Base-by-base conservation (phyloP, 805 yeast species). In the Lipomyces starkeyi region DNA sequence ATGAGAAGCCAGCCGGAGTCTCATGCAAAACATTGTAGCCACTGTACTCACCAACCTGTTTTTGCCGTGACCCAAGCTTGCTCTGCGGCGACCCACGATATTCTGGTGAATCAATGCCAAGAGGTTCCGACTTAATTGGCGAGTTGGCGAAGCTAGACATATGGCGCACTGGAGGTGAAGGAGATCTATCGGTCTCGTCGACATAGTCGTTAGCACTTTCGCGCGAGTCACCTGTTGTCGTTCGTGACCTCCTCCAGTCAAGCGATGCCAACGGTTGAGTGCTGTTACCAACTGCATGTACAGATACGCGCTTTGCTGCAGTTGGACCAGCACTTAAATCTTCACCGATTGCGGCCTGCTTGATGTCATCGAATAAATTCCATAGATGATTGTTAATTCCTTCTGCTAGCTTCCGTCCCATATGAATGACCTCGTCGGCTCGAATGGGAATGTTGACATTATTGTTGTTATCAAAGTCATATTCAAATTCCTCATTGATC, bases 301-400 rank as follows among this genome's bases (percentile, higher is more conserved):
- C 7, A 17, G 29, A 27, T 29, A 25, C 35, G n/a, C 55, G 55
- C 34, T 55, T 58, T 14, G 35, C n/a, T 2, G 37, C 47, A 20
- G 62, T 22, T 5, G 29, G 32, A 25, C n/a, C 17, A 53, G 34
- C 56, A 43, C 35, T 17, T 14, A 64, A 7, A n/a, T 70, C 73
- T 40, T 73, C 75, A 49, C 75, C 75, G 13, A 73, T 69, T 8
- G 75, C 72, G 13, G 72, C 75, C 14, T 72, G 72, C 59, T 71
- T 69, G 17, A 73, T 37, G 54, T 73, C 75, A 43, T 73, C 66
- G 49, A 69, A 73, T 25, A 73, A 62, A 25, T 55, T 71, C 75
- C 75, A 73, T 37, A 73, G 62, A 29, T 71, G 75, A 29, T 58
- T 65, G 58, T 73, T 73, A 11, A 73, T 53, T 17, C 75, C 75